A percentile compares a stretch with the other conserved stretches of the same genome.
phyloP scores from a whole-genome alignment of 1,139 yeast genomes.

The Lodderomyces parapsilosis region DNA sequence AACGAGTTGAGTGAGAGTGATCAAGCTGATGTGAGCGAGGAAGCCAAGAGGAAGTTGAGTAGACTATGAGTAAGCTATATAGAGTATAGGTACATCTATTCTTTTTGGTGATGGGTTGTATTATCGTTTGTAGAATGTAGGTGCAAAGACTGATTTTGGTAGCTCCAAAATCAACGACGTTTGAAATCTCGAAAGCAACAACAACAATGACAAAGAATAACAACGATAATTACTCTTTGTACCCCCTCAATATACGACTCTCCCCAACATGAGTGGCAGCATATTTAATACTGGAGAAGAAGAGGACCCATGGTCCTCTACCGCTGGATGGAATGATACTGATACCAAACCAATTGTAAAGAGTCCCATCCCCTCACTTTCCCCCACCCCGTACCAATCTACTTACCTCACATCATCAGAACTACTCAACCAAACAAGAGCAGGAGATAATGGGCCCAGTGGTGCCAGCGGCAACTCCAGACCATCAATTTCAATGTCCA shows the following conservation, averaged over 20 bases:
- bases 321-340: conserved; percentile 38
- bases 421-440: conserved; percentile 14
- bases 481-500: conserved; percentile 9
- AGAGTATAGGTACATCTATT: too few relatives aligned
- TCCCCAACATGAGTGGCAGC: conserved; percentile 2
- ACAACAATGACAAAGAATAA: not conserved
- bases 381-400: conserved; percentile 4
- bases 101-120: too few relatives aligned
- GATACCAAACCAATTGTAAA: not conserved
- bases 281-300: conserved; percentile 9
- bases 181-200: not conserved
- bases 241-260: not conserved
- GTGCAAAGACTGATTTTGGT: not conserved
- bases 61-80: conserved; percentile 22
- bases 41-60: conserved; percentile 51
- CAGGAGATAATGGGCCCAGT: not conserved
- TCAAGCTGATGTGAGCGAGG: conserved; percentile 54
- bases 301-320: conserved; percentile 40
- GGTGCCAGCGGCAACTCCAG: too few relatives aligned
- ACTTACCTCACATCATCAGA: conserved; percentile 29
- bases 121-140: too few relatives aligned
- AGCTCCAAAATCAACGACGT: not conserved
- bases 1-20: conserved; percentile 52
- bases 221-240: too few relatives aligned
- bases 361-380: not conserved